These are phyloP conservation scores for Globisporangium camurandrum DNA, from an alignment of 352 stramenopile species.

Conservation along the genomic window DNA sequence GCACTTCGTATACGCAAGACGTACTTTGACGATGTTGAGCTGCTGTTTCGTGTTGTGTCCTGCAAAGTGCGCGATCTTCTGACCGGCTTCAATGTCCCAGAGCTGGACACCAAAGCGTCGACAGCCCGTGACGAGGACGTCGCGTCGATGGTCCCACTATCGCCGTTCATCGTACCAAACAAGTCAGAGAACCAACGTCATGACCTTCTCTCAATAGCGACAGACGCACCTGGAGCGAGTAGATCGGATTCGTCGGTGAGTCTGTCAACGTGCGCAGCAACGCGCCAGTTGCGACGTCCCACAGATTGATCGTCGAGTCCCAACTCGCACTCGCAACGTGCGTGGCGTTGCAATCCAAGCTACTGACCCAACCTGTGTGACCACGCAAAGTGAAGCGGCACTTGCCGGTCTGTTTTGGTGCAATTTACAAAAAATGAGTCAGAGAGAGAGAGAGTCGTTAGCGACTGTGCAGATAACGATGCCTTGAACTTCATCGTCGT, in stretches of 20 bases:
- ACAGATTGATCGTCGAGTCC: constrained; percentile 20
- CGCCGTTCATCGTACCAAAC: too few species aligned
- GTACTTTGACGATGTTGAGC: constrained; percentile 23
- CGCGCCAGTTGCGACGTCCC: constrained; percentile 11
- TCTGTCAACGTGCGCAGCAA: constrained; percentile 17
- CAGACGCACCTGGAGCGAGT: constrained; percentile 17
- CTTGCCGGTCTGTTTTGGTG: constrained; percentile 12
- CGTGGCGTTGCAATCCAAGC: constrained; percentile 6
- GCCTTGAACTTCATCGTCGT: background rate
- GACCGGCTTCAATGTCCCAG: constrained; percentile 18
- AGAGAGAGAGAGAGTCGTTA: background rate
- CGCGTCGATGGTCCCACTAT: constrained; percentile 15
- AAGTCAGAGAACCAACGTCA: background rate
- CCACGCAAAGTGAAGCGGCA: constrained; percentile 18
- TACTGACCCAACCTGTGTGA: constrained; percentile 20
- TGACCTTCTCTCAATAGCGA: background rate
- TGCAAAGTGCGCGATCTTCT: constrained; percentile 12
- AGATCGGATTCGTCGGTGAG: constrained; percentile 17
- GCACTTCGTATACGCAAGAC: too few species aligned
- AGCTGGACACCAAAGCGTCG: constrained; percentile 17
- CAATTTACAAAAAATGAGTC: background rate
- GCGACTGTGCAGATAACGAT: background rate
- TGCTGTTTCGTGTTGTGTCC: constrained; percentile 19
- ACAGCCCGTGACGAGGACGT: constrained; percentile 16
- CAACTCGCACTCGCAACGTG: constrained; percentile 13